Conservation (phyloP, 176 grass and related monocot genomes). For the Cenchrus americanus region DNA sequence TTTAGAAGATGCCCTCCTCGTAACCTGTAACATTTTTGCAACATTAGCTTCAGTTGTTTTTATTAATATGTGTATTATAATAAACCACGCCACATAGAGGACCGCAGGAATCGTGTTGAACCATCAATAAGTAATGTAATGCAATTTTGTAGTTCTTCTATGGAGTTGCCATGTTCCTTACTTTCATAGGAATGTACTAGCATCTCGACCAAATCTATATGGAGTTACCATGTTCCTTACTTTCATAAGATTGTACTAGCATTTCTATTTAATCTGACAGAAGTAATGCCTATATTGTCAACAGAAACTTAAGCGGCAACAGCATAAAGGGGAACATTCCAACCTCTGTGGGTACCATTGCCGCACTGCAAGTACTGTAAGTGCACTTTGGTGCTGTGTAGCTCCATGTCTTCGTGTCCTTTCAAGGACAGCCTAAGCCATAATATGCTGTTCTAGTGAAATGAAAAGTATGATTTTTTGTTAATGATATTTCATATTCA, state of each 20-base stretch:
- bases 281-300: slow-evolving; percentile 12
- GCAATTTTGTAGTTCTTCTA: not conserved
- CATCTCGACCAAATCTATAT: not conserved
- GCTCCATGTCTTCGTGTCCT: not conserved
- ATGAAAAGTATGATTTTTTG: not conserved
- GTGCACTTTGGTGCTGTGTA: slow-evolving; percentile 34
- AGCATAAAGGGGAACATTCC: slow-evolving; percentile 82
- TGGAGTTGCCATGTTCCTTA: too few species aligned
- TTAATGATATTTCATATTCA: not conserved
- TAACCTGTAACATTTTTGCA: slow-evolving; percentile 1
- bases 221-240: slow-evolving; percentile 11
- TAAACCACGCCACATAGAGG: slow-evolving; percentile 10
- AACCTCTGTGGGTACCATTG: slow-evolving; percentile 70
- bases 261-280: slow-evolving; percentile 27
- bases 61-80: slow-evolving; percentile 1
- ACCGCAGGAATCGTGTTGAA: slow-evolving; percentile 11
- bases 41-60: not conserved
- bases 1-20: not conserved
- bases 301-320: slow-evolving; percentile 95
- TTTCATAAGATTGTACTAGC: not conserved
- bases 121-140: not conserved
- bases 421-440: not conserved
- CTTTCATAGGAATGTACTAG: too few species aligned
- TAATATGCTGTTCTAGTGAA: not conserved
- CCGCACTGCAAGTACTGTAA: slow-evolving; percentile 80